A percentile compares a stretch with the other conserved stretches of the same genome.
Conservation (phyloP, 208 protist species). For the Leishmania mexicana region DNA sequence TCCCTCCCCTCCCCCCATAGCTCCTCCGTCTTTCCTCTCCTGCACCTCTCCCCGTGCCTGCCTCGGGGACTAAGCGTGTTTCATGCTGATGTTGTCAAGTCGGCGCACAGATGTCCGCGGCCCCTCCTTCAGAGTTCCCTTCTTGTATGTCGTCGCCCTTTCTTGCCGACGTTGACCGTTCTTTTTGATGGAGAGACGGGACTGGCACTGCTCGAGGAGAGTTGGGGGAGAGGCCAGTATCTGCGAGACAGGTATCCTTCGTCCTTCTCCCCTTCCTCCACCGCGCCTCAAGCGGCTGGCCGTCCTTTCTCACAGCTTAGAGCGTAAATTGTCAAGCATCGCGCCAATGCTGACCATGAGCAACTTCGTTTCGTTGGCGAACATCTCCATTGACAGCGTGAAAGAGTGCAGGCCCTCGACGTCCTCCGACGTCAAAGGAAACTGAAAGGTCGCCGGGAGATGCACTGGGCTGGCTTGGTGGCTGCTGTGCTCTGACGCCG, state of each 20-base stretch:
- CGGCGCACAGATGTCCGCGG: background rate
- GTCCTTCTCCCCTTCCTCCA: background rate
- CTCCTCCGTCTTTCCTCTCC: background rate
- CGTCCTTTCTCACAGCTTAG: constrained; percentile 33
- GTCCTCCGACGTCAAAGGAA: constrained; percentile 82
- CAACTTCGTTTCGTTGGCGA: constrained; percentile 79
- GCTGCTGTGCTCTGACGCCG: constrained; percentile 2
- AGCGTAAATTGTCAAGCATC: constrained; percentile 72
- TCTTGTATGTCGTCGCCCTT: background rate
- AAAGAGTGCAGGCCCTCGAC: constrained; percentile 82
- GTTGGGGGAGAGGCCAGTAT: background rate
- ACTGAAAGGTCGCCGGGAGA: constrained; percentile 63
- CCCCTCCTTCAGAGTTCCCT: background rate
- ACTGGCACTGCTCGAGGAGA: background rate
- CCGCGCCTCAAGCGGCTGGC: background rate
- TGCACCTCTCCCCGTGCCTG: background rate
- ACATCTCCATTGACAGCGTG: constrained; percentile 78
- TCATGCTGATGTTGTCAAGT: background rate
- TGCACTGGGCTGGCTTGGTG: constrained; percentile 29
- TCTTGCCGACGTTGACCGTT: too few species aligned
- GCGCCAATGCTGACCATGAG: constrained; percentile 70
- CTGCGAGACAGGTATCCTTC: background rate
- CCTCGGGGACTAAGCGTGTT: background rate
- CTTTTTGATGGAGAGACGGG: background rate
- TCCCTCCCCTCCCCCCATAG: background rate